Base-by-base conservation (phyloP, 2,329 filamentous ascomycete species). In the Calonectria hongkongensis region DNA sequence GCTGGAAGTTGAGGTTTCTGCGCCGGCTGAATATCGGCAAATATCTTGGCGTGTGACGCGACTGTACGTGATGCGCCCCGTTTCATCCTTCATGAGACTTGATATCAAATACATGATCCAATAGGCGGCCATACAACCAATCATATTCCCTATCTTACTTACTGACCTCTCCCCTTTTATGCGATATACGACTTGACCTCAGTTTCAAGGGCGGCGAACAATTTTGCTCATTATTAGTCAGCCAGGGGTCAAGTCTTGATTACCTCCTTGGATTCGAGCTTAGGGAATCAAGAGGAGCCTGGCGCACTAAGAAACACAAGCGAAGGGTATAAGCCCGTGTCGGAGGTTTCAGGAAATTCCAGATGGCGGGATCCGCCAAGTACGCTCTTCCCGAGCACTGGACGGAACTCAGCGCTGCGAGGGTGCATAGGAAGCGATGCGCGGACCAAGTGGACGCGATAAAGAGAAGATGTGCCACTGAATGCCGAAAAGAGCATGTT, bases 401-500 rank as follows among this genome's bases (percentile, higher is more conserved):
- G 84, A 83, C 83, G 50, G 83, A 85, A 75, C 82, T 85, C 66
- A 82, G 77, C 48, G 81, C 79, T 13, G 81, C 83, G 3, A 76
- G 80, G 70, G 78, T 72, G 39, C 81, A 85, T 68, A 77, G 79
- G 68, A 75, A 76, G 41, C 79, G 83, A 50, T 87, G 87, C 72
- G 81, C 82, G 47, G 80, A 84, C 18, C 85, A 87, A 67, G 81
- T 89, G 25, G 81, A 85, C 39, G 81, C 80, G 5, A 84, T 90
- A 73, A 87, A 84, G 72, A 76, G 78, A 21, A 79, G 81, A n/a
- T 90, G 89, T 78, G 77, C 79, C 27, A 79, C 81, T 39, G 82
- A 86, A 18, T 88, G 88, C 74, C 82, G 81, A 50, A 86, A 87
- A 75, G 78, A 77, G 51, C 84, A 87, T 62, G 81, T 88, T 16